Evolutionary conservation across 1,284 basidiomycete species (phyloP), one percentile per base, ranked within the genome.

Genomic region (Trametes sp.): DNA sequence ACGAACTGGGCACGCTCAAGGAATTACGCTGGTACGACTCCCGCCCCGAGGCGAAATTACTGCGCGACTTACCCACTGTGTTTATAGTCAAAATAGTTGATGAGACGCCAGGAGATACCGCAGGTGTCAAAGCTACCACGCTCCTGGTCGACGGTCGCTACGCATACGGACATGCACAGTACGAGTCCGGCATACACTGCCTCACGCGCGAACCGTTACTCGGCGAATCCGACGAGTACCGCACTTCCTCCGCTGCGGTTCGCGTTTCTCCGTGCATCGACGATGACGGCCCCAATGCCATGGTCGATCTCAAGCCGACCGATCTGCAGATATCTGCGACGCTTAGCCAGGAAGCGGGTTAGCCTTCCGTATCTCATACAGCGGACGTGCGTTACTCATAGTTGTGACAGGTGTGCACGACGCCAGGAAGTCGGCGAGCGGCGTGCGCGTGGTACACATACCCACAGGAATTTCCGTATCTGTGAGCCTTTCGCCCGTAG

Each of bases 111-210:
- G 66, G 59, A 28, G 65, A 68, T 33, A 31, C 53, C 2, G 56
- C 63, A 8, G 66, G 66, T 16, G 52, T 62, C 45, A 69, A 62
- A 31, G 26, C 60, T 4, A 53, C 61, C 21, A 69, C 64, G 11
- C 54, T 70, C 6, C 61, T 69, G 4, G 45, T 70, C 24, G 56
- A 61, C 23, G 67, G 69, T 4, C 57, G 42, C 6, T 65, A 61
- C 38, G 69, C 63, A 14, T 70, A 69, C 36, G 69, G 69, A 4
- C 69, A 69, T 29, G 58, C 66, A 3, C 69, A 65, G 36, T 66
- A 69, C 54, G 69, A 70, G 50, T 60, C 62, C 13, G 69, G 69
- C 2, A 59, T 69, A 16, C 69, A 70, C 50, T 55, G 64, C 33
- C 54, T 70, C 3, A 56, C 63, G 13, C 64, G 61, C 19, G 49